These are phyloP conservation scores for Jaltomata sinuosa DNA, from an alignment of 257 asterid species.

Conservation along the genomic window DNA sequence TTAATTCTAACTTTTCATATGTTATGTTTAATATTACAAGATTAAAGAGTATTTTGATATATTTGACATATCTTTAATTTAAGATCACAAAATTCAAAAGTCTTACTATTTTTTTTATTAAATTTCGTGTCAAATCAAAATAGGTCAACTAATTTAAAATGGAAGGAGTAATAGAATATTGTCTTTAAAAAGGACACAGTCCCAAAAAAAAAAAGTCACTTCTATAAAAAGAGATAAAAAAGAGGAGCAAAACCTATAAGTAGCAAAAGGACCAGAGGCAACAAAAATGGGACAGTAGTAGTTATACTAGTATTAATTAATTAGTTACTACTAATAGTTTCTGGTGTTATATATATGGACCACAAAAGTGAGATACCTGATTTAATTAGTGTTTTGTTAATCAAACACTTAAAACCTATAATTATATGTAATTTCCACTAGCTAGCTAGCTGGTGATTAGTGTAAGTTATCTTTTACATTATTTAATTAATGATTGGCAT, in stretches of 20 bases:
- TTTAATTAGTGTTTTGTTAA: background rate
- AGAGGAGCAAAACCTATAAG: background rate
- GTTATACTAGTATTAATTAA: background rate
- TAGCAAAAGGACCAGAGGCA: background rate
- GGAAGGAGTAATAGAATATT: background rate
- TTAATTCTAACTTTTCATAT: too few species aligned
- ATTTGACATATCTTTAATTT: too few species aligned
- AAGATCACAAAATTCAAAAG: too few species aligned
- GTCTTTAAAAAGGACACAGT: background rate
- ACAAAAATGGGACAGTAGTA: background rate
- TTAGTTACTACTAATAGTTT: background rate
- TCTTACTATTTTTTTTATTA: too few species aligned
- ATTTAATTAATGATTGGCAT: conserved; percentile 9
- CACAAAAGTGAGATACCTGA: background rate
- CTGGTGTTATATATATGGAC: background rate
- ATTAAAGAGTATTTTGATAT: too few species aligned
- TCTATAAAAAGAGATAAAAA: background rate
- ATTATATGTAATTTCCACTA: background rate
- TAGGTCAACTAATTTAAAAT: too few species aligned
- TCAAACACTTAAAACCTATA: background rate
- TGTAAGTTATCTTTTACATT: background rate
- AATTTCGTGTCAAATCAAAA: too few species aligned
- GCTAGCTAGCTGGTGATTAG: background rate
- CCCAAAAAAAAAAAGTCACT: background rate
- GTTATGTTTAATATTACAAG: too few species aligned